These are phyloP conservation scores for Lactarius sp. DNA, from an alignment of 768 basidiomycete genomes.

Conservation along the genomic window DNA sequence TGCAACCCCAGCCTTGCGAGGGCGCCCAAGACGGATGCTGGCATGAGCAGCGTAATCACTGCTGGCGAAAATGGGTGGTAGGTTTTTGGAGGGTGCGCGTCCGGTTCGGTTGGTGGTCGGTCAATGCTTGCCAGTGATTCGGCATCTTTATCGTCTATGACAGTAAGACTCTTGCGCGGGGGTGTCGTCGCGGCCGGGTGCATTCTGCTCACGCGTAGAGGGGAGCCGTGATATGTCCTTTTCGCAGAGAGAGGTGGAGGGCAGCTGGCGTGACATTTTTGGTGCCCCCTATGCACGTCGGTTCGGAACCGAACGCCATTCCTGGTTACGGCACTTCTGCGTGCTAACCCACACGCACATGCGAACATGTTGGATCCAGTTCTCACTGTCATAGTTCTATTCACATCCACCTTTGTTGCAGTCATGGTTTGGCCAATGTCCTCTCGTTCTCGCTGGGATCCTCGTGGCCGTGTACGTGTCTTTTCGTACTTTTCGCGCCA, in stretches of 20 bases:
- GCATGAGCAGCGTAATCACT: slow-evolving; percentile 67
- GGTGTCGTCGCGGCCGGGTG: not conserved
- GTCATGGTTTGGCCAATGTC: slow-evolving; percentile 25
- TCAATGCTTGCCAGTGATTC: slow-evolving; percentile 41
- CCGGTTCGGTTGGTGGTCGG: slow-evolving; percentile 36
- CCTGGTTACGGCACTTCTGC: too few relatives aligned
- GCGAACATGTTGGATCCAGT: not conserved
- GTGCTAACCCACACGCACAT: too few relatives aligned
- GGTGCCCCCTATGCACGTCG: too few relatives aligned
- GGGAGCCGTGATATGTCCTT: not conserved
- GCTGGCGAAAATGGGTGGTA: slow-evolving; percentile 55
- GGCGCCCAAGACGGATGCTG: slow-evolving; percentile 80
- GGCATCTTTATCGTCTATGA: slow-evolving; percentile 26
- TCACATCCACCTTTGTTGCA: slow-evolving; percentile 10
- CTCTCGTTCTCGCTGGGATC: slow-evolving; percentile 31
- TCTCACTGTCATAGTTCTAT: not conserved
- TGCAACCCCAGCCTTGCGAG: slow-evolving; percentile 76
- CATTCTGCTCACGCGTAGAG: too few relatives aligned
- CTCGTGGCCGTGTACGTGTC: slow-evolving; percentile 27
- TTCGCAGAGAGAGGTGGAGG: not conserved
- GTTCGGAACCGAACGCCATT: too few relatives aligned
- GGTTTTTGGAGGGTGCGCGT: slow-evolving; percentile 30
- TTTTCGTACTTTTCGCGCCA: not conserved
- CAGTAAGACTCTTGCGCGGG: slow-evolving; percentile 3
- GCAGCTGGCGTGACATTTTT: not conserved